Evolutionary conservation across 2,329 filamentous ascomycete species (phyloP).

Genomic region (Graphium sp.): DNA sequence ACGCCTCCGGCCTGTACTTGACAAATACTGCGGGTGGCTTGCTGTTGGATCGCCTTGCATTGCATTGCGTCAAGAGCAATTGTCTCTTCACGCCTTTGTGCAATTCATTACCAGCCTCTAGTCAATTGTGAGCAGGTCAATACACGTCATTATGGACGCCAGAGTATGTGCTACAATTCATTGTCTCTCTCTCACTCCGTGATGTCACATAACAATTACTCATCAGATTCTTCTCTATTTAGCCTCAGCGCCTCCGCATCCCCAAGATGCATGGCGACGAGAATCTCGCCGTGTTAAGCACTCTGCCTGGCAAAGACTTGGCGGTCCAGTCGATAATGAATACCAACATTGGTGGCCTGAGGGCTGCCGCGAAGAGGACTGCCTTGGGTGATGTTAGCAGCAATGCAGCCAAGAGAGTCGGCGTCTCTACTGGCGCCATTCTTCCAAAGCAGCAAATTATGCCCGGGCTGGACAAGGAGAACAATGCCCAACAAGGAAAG

Average conservation of each 20-base stretch:
- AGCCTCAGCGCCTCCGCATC: constrained; percentile 25
- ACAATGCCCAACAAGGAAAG: constrained; percentile 5
- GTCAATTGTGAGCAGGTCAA: too few species aligned
- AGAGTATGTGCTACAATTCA: constrained; percentile 2
- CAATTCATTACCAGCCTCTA: too few species aligned
- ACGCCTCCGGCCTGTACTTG: too few species aligned
- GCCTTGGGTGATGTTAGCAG: constrained; percentile 77
- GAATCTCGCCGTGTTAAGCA: constrained; percentile 47
- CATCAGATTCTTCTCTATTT: constrained; percentile 3
- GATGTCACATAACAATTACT: neutral
- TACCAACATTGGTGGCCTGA: constrained; percentile 35
- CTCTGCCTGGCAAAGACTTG: too few species aligned
- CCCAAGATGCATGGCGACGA: constrained; percentile 45
- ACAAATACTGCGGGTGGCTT: too few species aligned
- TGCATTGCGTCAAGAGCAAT: too few species aligned
- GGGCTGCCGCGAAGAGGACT: constrained; percentile 54
- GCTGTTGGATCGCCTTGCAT: too few species aligned
- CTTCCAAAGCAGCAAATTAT: constrained; percentile 16
- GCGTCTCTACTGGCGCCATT: constrained; percentile 15
- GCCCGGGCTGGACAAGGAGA: constrained; percentile 19
- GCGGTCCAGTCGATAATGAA: too few species aligned
- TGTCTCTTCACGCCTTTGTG: too few species aligned
- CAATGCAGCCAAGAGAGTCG: constrained; percentile 22
- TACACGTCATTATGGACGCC: constrained; percentile 4
- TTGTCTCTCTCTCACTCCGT: neutral